Evolutionary conservation across 352 stramenopile genomes (phyloP), one percentile per base, ranked within the genome.

Genomic region (Phytophthora podocarpi): DNA sequence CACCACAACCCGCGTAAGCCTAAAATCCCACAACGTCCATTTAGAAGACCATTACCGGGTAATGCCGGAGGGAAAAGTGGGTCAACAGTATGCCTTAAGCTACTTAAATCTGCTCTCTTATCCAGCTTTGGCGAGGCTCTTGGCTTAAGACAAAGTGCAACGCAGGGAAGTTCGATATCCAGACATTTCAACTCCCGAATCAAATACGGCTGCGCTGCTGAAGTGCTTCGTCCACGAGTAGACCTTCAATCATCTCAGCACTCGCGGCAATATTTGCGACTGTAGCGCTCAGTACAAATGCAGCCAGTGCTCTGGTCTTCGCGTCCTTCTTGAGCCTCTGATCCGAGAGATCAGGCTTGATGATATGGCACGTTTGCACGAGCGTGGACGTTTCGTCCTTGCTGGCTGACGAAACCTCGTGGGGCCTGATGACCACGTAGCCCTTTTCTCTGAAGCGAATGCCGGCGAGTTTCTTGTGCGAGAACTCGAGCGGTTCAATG

Each of bases 401-500:
- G 42, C 15, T 31, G 15, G n/a, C 48, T 21, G 12, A 10, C 10
- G 32, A 31, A 13, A 52, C n/a, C n/a, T 72, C 49, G 12, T 76
- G 59, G 26, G 63, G 73, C 49, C 78, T 76, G 31, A 88, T 67
- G 24, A 90, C 49, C 43, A 90, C 75, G 64, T 87, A 90, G 11
- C 80, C 80, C 21, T 82, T 75, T 41, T 90, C 76, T 15, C 66
- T 40, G 40, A 87, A 88, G 20, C 52, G 59, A 39, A 74, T 57
- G 4, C 65, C 36, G 9, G 65, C 47, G 20, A 74, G 50, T 8
- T 67, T 77, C 53, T 84, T 73, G 43, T 77, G 58, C 15, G 64
- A 73, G 63, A 90, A 88, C 59, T 80, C 72, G n/a, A 81, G 55
- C n/a, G 80, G 78, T 27, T 88, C 64, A 66, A 85, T 75, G 63